Evolutionary conservation across 257 asterid genomes (phyloP), one percentile per base, ranked within the genome.

Genomic region (Haberlea rhodopensis): DNA sequence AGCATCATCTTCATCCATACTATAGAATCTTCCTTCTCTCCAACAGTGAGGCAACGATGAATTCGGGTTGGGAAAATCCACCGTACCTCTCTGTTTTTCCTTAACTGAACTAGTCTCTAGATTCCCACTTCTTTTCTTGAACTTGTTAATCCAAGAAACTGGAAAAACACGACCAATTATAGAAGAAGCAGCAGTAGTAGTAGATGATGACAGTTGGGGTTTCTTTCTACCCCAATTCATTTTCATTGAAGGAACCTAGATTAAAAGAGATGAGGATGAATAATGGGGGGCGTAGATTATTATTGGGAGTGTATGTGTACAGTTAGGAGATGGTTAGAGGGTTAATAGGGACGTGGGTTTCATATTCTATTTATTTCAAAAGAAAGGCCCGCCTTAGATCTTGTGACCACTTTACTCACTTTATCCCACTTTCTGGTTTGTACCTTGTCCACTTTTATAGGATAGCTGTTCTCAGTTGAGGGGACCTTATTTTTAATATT

Each of bases 221-320:
- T 75, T 84, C 57, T 84, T 71, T 56, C 76, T 81, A 5, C 78
- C 76, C 91, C 86, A 84, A 80, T 81, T 79, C 98, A 88, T 88
- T 69, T 67, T 61, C 57, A 29, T 27, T 37, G 21, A 52, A 53
- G 45, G 62, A 28, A 52, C 25, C 48, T 65, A 46, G 23, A 20
- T 48, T 52, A 53, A 65, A 18, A 32, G 22, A n/a, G 37, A 18
- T 49, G 66, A 60, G 32, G 66, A 53, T 67, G 77, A 71, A 60
- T 70, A 69, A 72, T 69, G n/a, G n/a, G 2, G 1, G 62, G 65
- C 46, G 63, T 55, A 25, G 74, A 28, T 34, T 34, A 3, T 34
- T 34, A 34, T 34, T 34, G 45, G 75, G 53, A 64, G 76, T 62
- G 54, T 66, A 29, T 22, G 27, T 28, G 70, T 74, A 75, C 84